A percentile compares a stretch with the other conserved stretches of the same genome.
Evolutionary conservation across 2,329 filamentous ascomycete species (phyloP).

Genomic region (Nigrospora osmanthi): DNA sequence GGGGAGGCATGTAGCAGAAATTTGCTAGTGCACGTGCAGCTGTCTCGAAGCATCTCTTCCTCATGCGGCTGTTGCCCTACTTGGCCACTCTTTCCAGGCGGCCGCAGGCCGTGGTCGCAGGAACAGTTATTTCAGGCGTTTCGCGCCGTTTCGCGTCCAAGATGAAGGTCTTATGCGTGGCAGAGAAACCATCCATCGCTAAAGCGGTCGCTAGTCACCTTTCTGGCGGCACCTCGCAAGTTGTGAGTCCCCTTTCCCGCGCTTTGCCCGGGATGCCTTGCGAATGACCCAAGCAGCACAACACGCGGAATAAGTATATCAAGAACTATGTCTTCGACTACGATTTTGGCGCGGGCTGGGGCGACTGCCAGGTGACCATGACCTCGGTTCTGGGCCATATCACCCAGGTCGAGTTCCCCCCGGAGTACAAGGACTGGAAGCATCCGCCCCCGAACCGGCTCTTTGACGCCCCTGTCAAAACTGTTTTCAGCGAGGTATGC

Average conservation of each 20-base stretch:
- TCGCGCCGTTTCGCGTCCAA: conserved; percentile 14
- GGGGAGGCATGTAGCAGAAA: no score
- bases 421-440: conserved; percentile 70
- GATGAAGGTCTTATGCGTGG: conserved; percentile 48
- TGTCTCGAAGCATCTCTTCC: no score
- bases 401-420: conserved; percentile 68
- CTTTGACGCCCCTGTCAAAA: conserved; percentile 73
- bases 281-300: conserved; percentile 39
- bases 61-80: no score
- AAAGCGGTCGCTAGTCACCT: conserved; percentile 84
- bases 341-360: conserved; percentile 75
- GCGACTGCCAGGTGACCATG: conserved; percentile 80
- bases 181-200: conserved; percentile 29
- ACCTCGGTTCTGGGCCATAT: conserved; percentile 89
- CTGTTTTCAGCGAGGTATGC: conserved; percentile 57
- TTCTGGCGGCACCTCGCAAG: conserved; percentile 64
- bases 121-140: no score
- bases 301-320: conserved; percentile 67
- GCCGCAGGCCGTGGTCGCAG: no score
- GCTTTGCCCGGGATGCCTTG: conserved; percentile 1
- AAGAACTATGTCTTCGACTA: conserved; percentile 95
- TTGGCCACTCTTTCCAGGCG: no score
- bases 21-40: no score
- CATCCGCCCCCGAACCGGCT: conserved; percentile 71
- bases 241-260: conserved; percentile 43